phyloP scores from a whole-genome alignment of 2,329 filamentous ascomycete genomes.

The Cercospora brassicicola region DNA sequence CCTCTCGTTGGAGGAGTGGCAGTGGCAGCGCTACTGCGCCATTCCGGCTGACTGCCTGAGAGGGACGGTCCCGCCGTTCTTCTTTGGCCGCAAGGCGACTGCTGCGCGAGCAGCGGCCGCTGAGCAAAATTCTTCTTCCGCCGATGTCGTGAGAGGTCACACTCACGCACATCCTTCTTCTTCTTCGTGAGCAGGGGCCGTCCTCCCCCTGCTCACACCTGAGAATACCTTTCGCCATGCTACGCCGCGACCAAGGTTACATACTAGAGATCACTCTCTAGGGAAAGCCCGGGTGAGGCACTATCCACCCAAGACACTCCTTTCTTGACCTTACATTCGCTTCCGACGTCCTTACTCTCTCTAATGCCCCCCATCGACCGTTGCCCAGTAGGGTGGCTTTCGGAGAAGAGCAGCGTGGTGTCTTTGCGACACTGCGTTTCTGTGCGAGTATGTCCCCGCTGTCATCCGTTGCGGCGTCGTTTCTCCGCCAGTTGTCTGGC shows the following conservation, averaged over 20 bases:
- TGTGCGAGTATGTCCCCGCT: neutral
- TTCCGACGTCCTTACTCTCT: neutral
- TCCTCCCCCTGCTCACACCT: neutral
- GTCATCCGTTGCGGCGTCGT: neutral
- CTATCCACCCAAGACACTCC: neutral
- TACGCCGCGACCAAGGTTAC: neutral
- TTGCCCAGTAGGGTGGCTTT: constrained; percentile 3
- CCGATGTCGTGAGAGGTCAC: neutral
- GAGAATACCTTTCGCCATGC: neutral
- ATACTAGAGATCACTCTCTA: neutral
- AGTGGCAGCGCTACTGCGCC: neutral
- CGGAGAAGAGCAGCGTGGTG: neutral
- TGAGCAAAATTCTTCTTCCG: neutral
- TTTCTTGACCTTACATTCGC: neutral
- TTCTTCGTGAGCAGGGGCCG: neutral
- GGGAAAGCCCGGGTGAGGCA: neutral
- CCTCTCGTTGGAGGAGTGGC: neutral
- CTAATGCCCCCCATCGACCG: constrained; percentile 2
- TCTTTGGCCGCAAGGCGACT: neutral
- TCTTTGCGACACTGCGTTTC: neutral
- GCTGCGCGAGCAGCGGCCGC: neutral
- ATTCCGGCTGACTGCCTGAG: neutral
- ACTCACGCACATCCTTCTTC: neutral
- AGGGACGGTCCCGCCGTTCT: neutral
- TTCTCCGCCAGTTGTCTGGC: neutral